Conservation (phyloP, 805 yeast genomes). For the Candida maltosa region DNA sequence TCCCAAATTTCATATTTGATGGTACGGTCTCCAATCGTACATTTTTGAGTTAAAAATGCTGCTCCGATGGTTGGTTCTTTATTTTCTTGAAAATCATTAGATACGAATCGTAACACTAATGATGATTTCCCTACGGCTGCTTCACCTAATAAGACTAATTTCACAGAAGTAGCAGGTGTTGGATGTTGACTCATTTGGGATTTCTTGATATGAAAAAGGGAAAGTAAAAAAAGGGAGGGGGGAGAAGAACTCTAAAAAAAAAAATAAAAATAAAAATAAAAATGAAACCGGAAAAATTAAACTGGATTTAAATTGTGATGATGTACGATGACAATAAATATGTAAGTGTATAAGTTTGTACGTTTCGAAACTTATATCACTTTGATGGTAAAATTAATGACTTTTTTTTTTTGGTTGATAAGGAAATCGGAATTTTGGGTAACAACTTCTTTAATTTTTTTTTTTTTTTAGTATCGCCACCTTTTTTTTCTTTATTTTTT, state of each 20-base stretch:
- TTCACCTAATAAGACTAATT: constrained; percentile 89
- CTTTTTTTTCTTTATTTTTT: no score
- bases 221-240: not conserved
- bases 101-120: constrained; percentile 85
- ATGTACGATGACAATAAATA: no score
- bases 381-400: no score
- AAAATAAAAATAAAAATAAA: not conserved
- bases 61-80: constrained; percentile 99
- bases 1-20: constrained; percentile 95
- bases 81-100: constrained; percentile 94
- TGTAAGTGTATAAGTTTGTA: no score
- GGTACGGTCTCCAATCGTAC: constrained; percentile 79
- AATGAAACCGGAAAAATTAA: no score
- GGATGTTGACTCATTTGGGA: constrained; percentile 20
- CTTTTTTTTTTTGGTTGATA: no score
- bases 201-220: constrained; percentile 1
- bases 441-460: no score
- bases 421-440: no score
- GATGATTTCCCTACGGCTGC: constrained; percentile 98
- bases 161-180: constrained; percentile 65
- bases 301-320: no score
- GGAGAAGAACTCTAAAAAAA: not conserved
- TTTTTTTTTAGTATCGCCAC: no score
- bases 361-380: no score
- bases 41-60: constrained; percentile 91